Conservation (phyloP, 164 flowering plant genomes). For the Protea cynaroides region DNA sequence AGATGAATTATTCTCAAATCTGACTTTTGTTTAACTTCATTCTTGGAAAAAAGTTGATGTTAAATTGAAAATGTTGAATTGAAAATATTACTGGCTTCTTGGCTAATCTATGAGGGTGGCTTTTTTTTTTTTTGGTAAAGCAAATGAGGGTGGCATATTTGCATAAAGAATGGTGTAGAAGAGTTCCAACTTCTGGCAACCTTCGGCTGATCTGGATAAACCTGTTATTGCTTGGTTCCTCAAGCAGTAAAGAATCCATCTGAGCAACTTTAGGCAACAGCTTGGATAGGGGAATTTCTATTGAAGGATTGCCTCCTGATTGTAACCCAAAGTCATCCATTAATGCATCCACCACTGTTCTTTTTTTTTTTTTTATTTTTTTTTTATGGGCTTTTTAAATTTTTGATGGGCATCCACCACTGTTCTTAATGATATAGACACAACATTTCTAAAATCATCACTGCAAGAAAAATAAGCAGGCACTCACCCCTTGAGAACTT, state of each 20-base stretch:
- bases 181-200: constrained; percentile 67
- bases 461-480: constrained; percentile 30
- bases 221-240: constrained; percentile 49
- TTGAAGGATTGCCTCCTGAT: constrained; percentile 20
- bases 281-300: constrained; percentile 63
- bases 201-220: constrained; percentile 41
- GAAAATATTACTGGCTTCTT: too few species aligned
- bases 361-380: too few species aligned
- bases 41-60: too few species aligned
- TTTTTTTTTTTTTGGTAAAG: too few species aligned
- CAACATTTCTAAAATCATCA: constrained; percentile 50
- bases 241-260: constrained; percentile 42
- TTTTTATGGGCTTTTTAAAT: too few species aligned
- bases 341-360: constrained; percentile 38
- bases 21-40: too few species aligned
- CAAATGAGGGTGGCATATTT: constrained; percentile 34
- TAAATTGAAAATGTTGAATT: too few species aligned
- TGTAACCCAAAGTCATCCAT: constrained; percentile 45
- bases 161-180: constrained; percentile 83
- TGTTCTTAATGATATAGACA: constrained; percentile 51
- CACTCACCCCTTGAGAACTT: constrained; percentile 69
- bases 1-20: too few species aligned
- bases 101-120: too few species aligned
- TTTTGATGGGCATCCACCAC: constrained; percentile 45
- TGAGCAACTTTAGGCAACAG: constrained; percentile 61